Evolutionary conservation across 768 basidiomycete genomes (phyloP).

Genomic region (Sistotremastrum niveocremeum): DNA sequence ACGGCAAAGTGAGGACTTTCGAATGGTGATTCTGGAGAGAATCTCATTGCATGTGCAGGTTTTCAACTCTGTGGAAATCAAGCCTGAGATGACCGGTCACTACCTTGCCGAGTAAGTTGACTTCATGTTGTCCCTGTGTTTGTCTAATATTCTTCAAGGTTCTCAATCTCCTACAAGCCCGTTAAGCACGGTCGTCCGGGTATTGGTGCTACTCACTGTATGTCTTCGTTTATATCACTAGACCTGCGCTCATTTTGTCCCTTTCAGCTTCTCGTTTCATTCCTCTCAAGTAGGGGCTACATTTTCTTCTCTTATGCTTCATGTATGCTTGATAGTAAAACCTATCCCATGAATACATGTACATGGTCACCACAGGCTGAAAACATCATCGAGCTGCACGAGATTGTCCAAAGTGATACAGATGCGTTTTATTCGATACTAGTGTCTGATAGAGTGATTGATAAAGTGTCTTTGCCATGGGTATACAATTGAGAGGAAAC

Average conservation of each 20-base stretch:
- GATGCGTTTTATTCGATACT: no score
- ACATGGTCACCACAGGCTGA: no score
- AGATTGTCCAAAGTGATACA: no score
- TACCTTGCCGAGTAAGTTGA: constrained; percentile 73
- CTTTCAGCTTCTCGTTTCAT: constrained; percentile 56
- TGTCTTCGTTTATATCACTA: constrained; percentile 17
- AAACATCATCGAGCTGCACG: no score
- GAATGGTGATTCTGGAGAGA: neutral
- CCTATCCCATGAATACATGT: no score
- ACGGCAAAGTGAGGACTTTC: constrained; percentile 58
- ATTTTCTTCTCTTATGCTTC: constrained; percentile 14
- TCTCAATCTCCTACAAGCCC: constrained; percentile 93
- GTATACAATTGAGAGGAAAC: no score
- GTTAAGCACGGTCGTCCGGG: constrained; percentile 99
- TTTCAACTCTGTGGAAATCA: constrained; percentile 96
- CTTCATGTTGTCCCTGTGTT: constrained; percentile 11
- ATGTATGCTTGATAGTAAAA: no score
- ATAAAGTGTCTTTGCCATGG: no score
- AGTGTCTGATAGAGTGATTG: no score
- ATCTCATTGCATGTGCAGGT: constrained; percentile 29
- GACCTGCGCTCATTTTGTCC: constrained; percentile 3
- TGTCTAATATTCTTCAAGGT: constrained; percentile 12
- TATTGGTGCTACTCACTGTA: constrained; percentile 89
- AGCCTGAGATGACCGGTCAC: constrained; percentile 99
- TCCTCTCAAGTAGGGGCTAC: constrained; percentile 12